phyloP scores from a whole-genome alignment of 305 asterid genomes.

The Plantago lanceolata region DNA sequence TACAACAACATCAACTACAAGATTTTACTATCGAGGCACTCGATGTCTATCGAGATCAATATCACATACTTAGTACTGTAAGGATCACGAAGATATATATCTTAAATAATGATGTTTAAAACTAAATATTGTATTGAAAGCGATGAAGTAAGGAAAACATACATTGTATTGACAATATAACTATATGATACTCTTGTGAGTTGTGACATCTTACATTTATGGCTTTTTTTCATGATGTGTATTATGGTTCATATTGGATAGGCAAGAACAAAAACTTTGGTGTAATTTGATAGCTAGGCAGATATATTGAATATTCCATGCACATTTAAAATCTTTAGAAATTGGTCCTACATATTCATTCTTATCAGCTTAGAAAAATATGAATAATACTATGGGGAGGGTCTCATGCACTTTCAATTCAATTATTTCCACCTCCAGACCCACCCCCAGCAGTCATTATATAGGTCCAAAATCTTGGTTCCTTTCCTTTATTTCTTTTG shows the following conservation, averaged over 20 bases:
- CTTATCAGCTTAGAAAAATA: conserved; percentile 32
- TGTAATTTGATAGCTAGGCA: conserved; percentile 17
- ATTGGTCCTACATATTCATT: conserved; percentile 31
- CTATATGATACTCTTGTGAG: too few relatives aligned
- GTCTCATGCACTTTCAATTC: conserved; percentile 31
- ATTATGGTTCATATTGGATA: conserved; percentile 16
- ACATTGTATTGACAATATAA: too few relatives aligned
- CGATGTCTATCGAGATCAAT: too few relatives aligned
- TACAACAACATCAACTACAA: too few relatives aligned
- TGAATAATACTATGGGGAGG: conserved; percentile 17
- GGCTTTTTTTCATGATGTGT: neutral
- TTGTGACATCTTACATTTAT: too few relatives aligned
- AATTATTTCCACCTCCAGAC: conserved; percentile 19
- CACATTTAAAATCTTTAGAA: conserved; percentile 23
- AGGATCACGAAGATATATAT: too few relatives aligned
- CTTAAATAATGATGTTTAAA: too few relatives aligned
- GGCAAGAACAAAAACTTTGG: conserved; percentile 21
- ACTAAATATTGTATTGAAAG: too few relatives aligned
- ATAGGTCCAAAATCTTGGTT: conserved; percentile 35
- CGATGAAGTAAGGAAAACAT: too few relatives aligned
- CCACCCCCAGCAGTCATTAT: conserved; percentile 34
- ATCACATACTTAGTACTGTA: too few relatives aligned
- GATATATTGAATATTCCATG: conserved; percentile 47
- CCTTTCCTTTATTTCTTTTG: conserved; percentile 53
- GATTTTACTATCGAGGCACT: too few relatives aligned